These are phyloP conservation scores for Pyrenophora teres DNA, from an alignment of 2,329 filamentous ascomycete genomes.

Conservation along the genomic window DNA sequence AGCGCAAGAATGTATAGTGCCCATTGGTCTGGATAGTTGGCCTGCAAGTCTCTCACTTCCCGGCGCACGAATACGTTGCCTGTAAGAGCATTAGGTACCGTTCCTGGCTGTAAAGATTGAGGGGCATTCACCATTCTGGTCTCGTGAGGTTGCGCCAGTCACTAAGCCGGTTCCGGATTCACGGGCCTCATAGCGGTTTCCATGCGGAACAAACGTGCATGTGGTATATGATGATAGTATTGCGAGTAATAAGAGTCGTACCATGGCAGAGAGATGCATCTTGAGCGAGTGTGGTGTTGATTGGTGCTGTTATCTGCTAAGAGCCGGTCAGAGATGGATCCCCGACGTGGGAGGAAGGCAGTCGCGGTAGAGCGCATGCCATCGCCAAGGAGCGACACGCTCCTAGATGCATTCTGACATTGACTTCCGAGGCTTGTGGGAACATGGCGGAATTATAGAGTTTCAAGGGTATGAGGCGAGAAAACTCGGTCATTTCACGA, in stretches of 20 bases:
- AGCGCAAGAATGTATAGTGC: conserved; percentile 78
- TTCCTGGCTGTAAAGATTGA: not conserved
- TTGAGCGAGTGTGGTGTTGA: not conserved
- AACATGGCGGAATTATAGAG: too few relatives aligned
- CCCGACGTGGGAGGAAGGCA: not conserved
- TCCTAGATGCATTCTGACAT: not conserved
- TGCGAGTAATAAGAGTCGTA: conserved; percentile 2
- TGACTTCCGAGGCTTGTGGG: not conserved
- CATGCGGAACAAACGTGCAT: conserved; percentile 9
- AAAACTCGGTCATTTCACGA: too few relatives aligned
- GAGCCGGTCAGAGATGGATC: conserved; percentile 1
- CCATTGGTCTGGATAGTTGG: conserved; percentile 67
- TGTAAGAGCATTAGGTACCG: conserved; percentile 13
- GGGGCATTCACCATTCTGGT: conserved; percentile 20
- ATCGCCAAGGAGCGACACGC: too few relatives aligned
- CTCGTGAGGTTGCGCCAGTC: conserved; percentile 25
- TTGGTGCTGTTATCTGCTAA: not conserved
- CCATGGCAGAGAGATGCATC: conserved; percentile 12
- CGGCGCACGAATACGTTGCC: conserved; percentile 53
- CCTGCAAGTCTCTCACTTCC: conserved; percentile 68
- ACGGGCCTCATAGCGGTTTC: not conserved
- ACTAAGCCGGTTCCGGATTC: conserved; percentile 19
- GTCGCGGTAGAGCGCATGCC: not conserved
- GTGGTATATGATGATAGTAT: conserved; percentile 9
- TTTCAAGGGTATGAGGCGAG: too few relatives aligned